Base-by-base conservation (phyloP, 2,329 filamentous ascomycete species). In the Pseudopyricularia javanii region DNA sequence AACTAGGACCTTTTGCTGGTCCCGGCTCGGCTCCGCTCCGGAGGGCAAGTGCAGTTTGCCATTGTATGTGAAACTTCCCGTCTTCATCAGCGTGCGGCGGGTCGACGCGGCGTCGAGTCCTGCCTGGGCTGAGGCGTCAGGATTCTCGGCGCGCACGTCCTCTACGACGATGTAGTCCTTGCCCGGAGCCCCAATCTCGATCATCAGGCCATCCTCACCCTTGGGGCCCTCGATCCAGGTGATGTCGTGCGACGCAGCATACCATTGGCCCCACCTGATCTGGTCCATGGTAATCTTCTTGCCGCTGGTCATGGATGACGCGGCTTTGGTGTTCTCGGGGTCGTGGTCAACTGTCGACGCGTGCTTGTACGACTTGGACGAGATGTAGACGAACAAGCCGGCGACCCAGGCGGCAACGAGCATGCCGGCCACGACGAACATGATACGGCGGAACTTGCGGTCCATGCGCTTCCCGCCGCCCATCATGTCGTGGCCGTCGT, bases 1-100 rank as follows among this genome's bases (percentile, higher is more conserved):
- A n/a, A 96, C 71, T 51, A 98, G 76, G 3, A 98, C 89, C 65
- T 88, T 91, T 61, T 83, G 88, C 66, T 95, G 75, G 65, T 97
- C 81, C 28, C 83, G 80, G 63, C 89, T 96, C 2, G 93, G 89
- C 74, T 80, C 84, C 3, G 82, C 79, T 59, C 78, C 74, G 14
- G 67, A 68, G 0, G 87, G 83, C n/a, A 62, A 65, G 58, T 88
- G 71, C 15, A 66, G 67, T 50, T 73, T 66, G 11, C 74, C 79
- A 8, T 74, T 74, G 53, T 83, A 83, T 17, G 71, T 64, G 61
- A 98, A 89, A 43, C 64, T 68, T 0, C 71, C 63, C 12, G 78
- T 66, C 66, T 88, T 80, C 82, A 98, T 95, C 61, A 98, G 71
- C 0, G 83, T 86, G 57, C 76, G 83, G 52, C 80, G 78, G 50